Conservation (phyloP, 2,329 filamentous ascomycete genomes). For the Diaporthe sp. region DNA sequence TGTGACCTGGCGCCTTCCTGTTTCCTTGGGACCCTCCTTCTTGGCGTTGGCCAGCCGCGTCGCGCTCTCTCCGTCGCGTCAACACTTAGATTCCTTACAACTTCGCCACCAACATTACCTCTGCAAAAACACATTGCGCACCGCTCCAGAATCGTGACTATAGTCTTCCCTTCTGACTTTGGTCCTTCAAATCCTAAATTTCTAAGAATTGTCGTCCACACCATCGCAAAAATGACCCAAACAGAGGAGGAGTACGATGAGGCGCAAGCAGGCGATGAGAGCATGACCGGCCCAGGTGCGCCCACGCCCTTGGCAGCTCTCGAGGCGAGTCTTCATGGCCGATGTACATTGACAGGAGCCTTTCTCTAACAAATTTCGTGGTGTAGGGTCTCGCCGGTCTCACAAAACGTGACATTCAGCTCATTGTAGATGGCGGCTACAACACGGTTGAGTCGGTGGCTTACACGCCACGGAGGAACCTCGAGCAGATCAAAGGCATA, state of each 20-base stretch:
- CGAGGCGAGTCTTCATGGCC: conserved; percentile 72
- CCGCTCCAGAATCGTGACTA: background rate
- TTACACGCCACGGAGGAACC: conserved; percentile 84
- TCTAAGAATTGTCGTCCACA: background rate
- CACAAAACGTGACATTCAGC: conserved; percentile 95
- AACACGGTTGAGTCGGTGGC: conserved; percentile 97
- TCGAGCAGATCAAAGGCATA: conserved; percentile 98
- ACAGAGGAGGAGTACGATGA: conserved; percentile 78
- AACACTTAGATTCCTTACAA: conserved; percentile 27
- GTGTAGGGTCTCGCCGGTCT: conserved; percentile 85
- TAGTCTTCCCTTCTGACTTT: background rate
- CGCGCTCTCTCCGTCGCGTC: conserved; percentile 26
- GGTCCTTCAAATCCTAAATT: background rate
- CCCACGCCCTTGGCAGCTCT: conserved; percentile 88
- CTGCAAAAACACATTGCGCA: background rate
- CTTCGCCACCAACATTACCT: background rate
- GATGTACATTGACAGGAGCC: background rate
- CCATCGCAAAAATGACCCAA: conserved; percentile 56
- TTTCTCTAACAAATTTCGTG: background rate
- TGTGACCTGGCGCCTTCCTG: conserved; percentile 33
- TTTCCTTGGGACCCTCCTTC: background rate
- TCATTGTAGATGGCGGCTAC: conserved; percentile 91
- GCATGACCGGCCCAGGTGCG: conserved; percentile 87
- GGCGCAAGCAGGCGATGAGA: conserved; percentile 76
- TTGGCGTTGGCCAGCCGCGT: conserved; percentile 14